Percentiles rank a stretch among this genome's conserved stretches.
Conservation (phyloP, 164 flowering plant species). For the Litsea cubeba region DNA sequence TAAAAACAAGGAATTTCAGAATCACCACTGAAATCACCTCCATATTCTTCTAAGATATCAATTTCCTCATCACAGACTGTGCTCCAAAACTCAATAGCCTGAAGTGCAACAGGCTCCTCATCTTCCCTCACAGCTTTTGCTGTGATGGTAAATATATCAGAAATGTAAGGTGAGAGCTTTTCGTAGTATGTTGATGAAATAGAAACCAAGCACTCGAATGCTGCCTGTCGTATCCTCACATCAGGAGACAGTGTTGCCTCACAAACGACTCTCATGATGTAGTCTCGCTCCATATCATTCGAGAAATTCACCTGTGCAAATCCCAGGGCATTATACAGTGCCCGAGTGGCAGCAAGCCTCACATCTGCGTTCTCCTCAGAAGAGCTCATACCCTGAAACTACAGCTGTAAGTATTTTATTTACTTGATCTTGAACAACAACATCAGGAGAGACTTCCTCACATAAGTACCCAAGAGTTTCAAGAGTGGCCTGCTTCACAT, state of each 20-base stretch:
- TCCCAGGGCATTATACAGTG: conserved; percentile 54
- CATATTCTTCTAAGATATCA: conserved; percentile 59
- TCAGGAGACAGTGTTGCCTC: conserved; percentile 59
- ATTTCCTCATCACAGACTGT: conserved; percentile 62
- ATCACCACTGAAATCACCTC: conserved; percentile 51
- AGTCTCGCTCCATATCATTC: conserved; percentile 68
- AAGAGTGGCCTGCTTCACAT: conserved; percentile 54
- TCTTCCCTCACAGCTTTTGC: conserved; percentile 64
- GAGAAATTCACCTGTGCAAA: conserved; percentile 63
- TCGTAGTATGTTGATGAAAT: conserved; percentile 61
- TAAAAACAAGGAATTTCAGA: conserved; percentile 55
- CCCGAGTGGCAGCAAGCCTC: conserved; percentile 56
- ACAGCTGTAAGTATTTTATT: conserved; percentile 64
- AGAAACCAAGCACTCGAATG: conserved; percentile 64
- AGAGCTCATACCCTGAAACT: conserved; percentile 57
- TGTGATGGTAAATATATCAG: conserved; percentile 53
- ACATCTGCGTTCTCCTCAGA: conserved; percentile 50
- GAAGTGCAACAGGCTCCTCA: conserved; percentile 66
- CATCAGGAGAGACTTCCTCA: conserved; percentile 61
- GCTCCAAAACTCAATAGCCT: conserved; percentile 70
- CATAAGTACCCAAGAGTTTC: conserved; percentile 64
- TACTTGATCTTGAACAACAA: conserved; percentile 58
- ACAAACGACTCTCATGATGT: conserved; percentile 64
- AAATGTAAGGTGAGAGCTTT: conserved; percentile 52
- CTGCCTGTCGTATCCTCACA: conserved; percentile 56